These are phyloP conservation scores for Taphrina communis DNA, from an alignment of 1,139 yeast genomes.

Conservation along the genomic window DNA sequence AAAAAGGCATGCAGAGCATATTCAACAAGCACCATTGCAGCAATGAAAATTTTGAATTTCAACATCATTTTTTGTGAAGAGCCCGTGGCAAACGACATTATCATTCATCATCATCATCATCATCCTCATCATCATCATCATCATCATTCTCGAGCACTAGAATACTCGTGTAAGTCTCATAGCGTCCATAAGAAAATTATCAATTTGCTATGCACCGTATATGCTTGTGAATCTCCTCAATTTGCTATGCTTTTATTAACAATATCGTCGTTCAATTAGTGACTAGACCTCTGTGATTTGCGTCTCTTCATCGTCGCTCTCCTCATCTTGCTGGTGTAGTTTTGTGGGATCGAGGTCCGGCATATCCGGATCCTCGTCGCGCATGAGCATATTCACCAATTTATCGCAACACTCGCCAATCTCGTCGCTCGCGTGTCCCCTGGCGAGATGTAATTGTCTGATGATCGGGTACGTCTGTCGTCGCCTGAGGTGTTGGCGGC, in stretches of 20 bases:
- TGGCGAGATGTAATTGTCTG: conserved; percentile 78
- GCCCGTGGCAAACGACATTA: conserved; percentile 4
- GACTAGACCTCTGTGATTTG: conserved; percentile 24
- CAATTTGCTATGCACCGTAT: background rate
- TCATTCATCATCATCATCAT: background rate
- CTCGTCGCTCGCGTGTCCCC: conserved; percentile 61
- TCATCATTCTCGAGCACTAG: conserved; percentile 1
- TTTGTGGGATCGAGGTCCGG: conserved; percentile 31
- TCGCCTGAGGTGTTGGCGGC: conserved; percentile 75
- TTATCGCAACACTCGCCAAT: conserved; percentile 58
- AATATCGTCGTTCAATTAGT: background rate
- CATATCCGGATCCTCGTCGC: conserved; percentile 46
- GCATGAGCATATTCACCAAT: conserved; percentile 46
- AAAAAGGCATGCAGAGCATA: background rate
- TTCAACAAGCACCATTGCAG: conserved; percentile 19
- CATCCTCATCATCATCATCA: background rate
- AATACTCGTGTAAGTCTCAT: background rate
- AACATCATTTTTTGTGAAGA: conserved; percentile 6
- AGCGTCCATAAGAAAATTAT: conserved; percentile 1
- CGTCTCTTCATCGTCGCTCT: conserved; percentile 23
- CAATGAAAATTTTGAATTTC: background rate
- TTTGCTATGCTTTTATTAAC: background rate
- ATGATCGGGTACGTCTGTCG: conserved; percentile 82
- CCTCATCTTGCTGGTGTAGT: conserved; percentile 27
- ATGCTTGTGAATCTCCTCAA: background rate